Evolutionary conservation across 1,139 yeast genomes (phyloP), one percentile per base, ranked within the genome.

Genomic region (Barnettozyma hawaiiensis): DNA sequence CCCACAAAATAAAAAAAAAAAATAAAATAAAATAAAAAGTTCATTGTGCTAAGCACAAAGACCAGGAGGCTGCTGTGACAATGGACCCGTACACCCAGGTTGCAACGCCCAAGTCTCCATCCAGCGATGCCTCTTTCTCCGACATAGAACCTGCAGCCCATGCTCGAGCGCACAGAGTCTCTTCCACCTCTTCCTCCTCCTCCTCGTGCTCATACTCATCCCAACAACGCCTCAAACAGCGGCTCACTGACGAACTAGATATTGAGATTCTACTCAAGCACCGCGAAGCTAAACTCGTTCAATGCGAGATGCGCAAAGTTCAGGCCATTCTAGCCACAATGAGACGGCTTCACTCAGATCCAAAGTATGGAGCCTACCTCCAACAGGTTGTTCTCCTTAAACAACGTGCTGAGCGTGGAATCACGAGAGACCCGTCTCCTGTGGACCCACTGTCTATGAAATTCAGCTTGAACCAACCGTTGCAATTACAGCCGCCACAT

Each of bases 241-340:
- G 61, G 40, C 48, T 66, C 12, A 39, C 57, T 47, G 70, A 55
- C 55, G 64, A 52, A 55, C 81, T 85, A 26, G 86, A 84, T 58
- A 61, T 83, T 43, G 94, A 85, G 59, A 79, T 84, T 14, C 62
- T 85, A 38, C 66, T 84, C 48, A 83, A 81, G 50, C 89, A 83
- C 60, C 73, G 79, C 45, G 90, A 85, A 59, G 65, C 79, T 40
- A 66, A 70, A 21, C 61, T 72, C 35, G 71, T 83, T 5, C 78
- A 80, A 47, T 74, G 73, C 46, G 90, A 84, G 55, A 71, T 81
- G 10, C 75, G 78, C 24, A 78, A 78, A 52, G 78, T 82, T 23
- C 84, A 81, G 54, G 71, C 81, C 2, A 81, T 78, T 50, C 64
- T 79, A 70, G 63, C 74, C 10, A 67, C 77, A 2, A 58, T 81